These are phyloP conservation scores for Hypsizygus marmoreus DNA, from an alignment of 768 basidiomycete genomes.

Conservation along the genomic window DNA sequence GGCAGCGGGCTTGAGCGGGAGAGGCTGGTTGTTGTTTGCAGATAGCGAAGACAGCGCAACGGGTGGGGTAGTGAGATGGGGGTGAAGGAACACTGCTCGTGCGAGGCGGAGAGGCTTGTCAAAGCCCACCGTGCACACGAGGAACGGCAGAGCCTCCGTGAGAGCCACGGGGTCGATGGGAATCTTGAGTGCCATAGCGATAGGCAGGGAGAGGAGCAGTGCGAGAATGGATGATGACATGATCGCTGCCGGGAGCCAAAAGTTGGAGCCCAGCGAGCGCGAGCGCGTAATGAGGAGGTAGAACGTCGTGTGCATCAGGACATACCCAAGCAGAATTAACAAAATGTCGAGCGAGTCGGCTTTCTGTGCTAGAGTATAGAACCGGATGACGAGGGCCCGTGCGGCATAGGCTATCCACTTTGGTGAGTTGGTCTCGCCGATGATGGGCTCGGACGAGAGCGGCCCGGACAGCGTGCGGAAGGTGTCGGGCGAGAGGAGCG, in stretches of 20 bases:
- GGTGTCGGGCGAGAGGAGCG: constrained; percentile 24
- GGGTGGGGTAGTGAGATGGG: constrained; percentile 52
- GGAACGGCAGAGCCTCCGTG: constrained; percentile 94
- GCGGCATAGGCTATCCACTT: constrained; percentile 92
- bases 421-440: constrained; percentile 76
- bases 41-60: constrained; percentile 27
- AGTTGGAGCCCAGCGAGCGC: constrained; percentile 74
- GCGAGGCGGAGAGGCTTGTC: constrained; percentile 96
- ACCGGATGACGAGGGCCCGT: constrained; percentile 24
- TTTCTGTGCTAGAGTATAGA: constrained; percentile 50
- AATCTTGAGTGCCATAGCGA: constrained; percentile 71
- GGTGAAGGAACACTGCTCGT: constrained; percentile 84
- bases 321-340: constrained; percentile 89
- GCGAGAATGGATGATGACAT: constrained; percentile 80
- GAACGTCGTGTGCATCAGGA: constrained; percentile 96
- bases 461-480: constrained; percentile 20
- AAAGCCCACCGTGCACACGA: constrained; percentile 97
- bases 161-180: constrained; percentile 91
- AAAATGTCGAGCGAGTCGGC: constrained; percentile 96
- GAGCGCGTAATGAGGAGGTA: constrained; percentile 88
- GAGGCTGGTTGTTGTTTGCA: constrained; percentile 36
- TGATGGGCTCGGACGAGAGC: constrained; percentile 22
- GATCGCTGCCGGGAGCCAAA: constrained; percentile 66
- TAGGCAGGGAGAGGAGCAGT: constrained; percentile 82
- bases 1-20: constrained; percentile 68